These are phyloP conservation scores for Colletotrichum scovillei DNA, from an alignment of 2,329 filamentous ascomycete species.

Conservation along the genomic window DNA sequence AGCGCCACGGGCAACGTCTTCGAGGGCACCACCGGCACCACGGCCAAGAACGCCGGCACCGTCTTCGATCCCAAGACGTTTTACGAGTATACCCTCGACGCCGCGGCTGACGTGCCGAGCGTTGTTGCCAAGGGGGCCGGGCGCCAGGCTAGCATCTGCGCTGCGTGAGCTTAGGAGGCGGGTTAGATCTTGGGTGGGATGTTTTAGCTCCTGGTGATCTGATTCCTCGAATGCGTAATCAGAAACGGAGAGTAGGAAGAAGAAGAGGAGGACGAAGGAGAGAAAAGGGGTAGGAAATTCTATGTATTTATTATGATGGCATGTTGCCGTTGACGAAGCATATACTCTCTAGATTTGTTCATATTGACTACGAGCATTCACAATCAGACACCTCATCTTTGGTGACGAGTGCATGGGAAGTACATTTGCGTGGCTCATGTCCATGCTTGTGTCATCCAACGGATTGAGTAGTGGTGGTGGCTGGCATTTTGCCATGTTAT, in stretches of 20 bases:
- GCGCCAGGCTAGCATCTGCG: conserved; percentile 39
- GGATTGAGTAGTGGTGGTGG: no score
- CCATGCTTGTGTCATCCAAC: background rate
- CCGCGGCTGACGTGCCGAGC: conserved; percentile 37
- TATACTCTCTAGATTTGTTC: conserved; percentile 17
- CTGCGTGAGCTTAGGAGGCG: background rate
- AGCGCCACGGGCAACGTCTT: conserved; percentile 34
- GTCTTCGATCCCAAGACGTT: conserved; percentile 33
- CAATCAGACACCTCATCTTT: no score
- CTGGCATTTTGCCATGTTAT: no score
- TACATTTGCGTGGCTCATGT: background rate
- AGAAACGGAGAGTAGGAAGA: background rate
- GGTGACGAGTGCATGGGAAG: no score
- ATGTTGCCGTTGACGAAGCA: background rate
- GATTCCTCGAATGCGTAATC: background rate
- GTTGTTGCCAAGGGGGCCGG: conserved; percentile 38
- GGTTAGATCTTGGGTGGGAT: background rate
- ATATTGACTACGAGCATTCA: conserved; percentile 11
- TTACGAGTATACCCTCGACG: conserved; percentile 37
- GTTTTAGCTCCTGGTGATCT: no score
- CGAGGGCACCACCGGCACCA: conserved; percentile 28
- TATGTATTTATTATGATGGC: conserved; percentile 25
- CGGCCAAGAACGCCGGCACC: conserved; percentile 25
- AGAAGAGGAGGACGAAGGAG: no score
- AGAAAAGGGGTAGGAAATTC: background rate